Evolutionary conservation across 129 eudicot species (phyloP).

Genomic region (Smallanthus sonchifolius): DNA sequence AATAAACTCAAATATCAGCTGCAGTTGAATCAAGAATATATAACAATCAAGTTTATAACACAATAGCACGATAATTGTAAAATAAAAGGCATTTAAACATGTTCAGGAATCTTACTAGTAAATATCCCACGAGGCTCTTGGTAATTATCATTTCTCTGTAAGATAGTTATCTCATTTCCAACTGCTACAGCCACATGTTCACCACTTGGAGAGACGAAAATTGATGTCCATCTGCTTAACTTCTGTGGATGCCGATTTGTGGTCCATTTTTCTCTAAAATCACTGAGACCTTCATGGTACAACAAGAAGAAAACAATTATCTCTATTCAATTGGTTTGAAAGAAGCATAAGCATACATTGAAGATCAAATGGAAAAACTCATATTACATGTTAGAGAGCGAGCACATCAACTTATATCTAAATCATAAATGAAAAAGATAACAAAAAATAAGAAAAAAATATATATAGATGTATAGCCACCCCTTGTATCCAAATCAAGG

Average conservation of each 20-base stretch:
- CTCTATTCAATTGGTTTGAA: not conserved
- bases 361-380: conserved; percentile 1
- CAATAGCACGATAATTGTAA: not conserved
- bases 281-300: conserved; percentile 53
- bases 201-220: conserved; percentile 75
- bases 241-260: conserved; percentile 49
- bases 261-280: conserved; percentile 72
- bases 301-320: conserved; percentile 10
- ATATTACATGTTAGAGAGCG: not conserved
- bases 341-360: conserved; percentile 11
- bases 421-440: not conserved
- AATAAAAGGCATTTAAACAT: conserved; percentile 7
- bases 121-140: conserved; percentile 71
- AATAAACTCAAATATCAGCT: conserved; percentile 13
- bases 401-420: not conserved
- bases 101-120: conserved; percentile 50
- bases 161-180: conserved; percentile 69
- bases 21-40: not conserved
- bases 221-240: conserved; percentile 52
- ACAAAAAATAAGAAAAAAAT: not conserved
- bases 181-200: conserved; percentile 79
- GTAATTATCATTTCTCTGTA: conserved; percentile 70
- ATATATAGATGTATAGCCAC: not conserved
- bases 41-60: not conserved
- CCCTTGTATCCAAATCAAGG: not conserved